Percentiles rank a stretch among this genome's conserved stretches.
Evolutionary conservation across 371 early-diverging fungal genomes (phyloP).

Genomic region (Parasitella parasitica): DNA sequence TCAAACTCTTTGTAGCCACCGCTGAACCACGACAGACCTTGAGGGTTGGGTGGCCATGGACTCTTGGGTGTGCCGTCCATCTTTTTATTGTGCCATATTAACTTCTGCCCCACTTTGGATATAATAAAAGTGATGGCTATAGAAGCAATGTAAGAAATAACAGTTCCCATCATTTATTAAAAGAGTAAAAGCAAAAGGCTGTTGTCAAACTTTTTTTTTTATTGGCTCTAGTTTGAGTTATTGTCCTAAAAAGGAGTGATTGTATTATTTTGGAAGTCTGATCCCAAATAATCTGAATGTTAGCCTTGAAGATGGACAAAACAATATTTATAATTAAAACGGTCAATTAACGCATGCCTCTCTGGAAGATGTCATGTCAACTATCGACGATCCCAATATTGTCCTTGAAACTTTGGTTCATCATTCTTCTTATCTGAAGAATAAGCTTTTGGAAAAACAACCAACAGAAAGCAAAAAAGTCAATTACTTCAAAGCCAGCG

Average conservation of each 20-base stretch:
- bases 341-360: not conserved
- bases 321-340: not conserved
- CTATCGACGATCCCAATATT: not conserved
- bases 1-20: slow-evolving; percentile 28
- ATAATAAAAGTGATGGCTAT: slow-evolving; percentile 8
- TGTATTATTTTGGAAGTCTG: slow-evolving; percentile 10
- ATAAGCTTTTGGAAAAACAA: too few species aligned
- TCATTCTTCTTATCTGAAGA: not conserved
- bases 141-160: slow-evolving; percentile 9
- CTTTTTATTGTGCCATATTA: slow-evolving; percentile 35
- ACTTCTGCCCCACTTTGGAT: slow-evolving; percentile 3
- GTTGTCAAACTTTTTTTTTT: not conserved
- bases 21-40: slow-evolving; percentile 19
- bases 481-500: too few species aligned
- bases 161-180: slow-evolving; percentile 1
- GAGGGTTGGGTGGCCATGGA: slow-evolving; percentile 41
- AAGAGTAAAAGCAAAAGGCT: not conserved
- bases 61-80: slow-evolving; percentile 36
- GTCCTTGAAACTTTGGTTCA: not conserved
- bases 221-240: not conserved
- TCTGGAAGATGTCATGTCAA: not conserved
- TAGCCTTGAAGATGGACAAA: too few species aligned
- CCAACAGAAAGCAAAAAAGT: too few species aligned
- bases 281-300: not conserved
- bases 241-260: slow-evolving; percentile 10